Percentiles rank a stretch among this genome's conserved stretches.
Conservation (phyloP, 108 stramenopile genomes). For the Nitzschia putrida region DNA sequence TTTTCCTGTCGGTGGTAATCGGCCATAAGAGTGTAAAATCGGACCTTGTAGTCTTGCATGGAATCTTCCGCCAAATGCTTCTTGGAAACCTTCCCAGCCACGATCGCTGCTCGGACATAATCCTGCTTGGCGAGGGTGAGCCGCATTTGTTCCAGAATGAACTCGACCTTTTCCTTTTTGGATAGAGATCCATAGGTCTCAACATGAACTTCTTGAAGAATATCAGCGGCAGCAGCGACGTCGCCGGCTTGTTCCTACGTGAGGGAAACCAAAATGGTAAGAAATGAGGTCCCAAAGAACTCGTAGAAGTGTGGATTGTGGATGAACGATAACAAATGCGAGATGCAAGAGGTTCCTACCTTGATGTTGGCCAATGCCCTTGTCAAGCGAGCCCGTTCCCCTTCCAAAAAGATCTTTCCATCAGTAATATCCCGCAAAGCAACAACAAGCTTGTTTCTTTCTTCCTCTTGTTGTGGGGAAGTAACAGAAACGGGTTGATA, state of each 20-base stretch:
- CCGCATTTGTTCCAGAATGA: slow-evolving; percentile 98
- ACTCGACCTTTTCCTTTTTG: slow-evolving; percentile 97
- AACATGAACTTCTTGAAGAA: slow-evolving; percentile 97
- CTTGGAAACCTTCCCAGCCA: slow-evolving; percentile 91
- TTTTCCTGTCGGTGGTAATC: slow-evolving; percentile 90
- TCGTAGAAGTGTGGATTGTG: too few relatives aligned
- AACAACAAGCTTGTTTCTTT: slow-evolving; percentile 74
- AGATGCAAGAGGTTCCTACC: slow-evolving; percentile 22
- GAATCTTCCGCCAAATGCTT: slow-evolving; percentile 88
- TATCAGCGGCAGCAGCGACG: slow-evolving; percentile 81
- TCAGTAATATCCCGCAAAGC: slow-evolving; percentile 92
- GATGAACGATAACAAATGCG: too few relatives aligned
- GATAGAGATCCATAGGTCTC: slow-evolving; percentile 97
- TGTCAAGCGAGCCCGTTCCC: slow-evolving; percentile 90
- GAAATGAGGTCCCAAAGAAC: too few relatives aligned
- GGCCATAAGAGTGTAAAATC: slow-evolving; percentile 88
- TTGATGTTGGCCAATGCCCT: slow-evolving; percentile 76
- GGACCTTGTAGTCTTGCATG: slow-evolving; percentile 89
- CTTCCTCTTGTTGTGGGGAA: slow-evolving; percentile 11
- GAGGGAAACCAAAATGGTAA: too few relatives aligned
- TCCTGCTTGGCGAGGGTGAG: slow-evolving; percentile 92
- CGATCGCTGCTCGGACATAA: slow-evolving; percentile 93
- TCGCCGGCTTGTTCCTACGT: slow-evolving; percentile 80
- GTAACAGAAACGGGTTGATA: slow-evolving; percentile 46
- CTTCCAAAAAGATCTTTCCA: slow-evolving; percentile 98